Conservation (phyloP, 768 basidiomycete species). For the Russula foetens region DNA sequence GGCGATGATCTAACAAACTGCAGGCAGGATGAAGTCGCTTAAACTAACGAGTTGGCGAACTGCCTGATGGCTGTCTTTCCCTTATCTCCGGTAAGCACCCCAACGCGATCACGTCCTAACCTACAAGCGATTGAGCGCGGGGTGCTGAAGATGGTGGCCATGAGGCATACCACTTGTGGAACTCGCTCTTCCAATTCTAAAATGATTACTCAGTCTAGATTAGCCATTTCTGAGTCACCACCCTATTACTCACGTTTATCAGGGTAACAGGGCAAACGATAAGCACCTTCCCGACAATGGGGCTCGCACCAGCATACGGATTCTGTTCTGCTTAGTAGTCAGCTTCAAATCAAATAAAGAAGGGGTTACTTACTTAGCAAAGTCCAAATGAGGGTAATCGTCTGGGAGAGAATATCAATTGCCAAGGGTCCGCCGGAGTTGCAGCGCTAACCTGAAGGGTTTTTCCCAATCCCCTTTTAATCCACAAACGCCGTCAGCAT, state of each 20-base stretch:
- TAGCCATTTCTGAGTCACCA: not conserved
- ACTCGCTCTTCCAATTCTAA: conserved; percentile 94
- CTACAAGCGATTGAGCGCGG: conserved; percentile 23
- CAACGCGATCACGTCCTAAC: conserved; percentile 48
- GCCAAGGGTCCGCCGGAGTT: not conserved
- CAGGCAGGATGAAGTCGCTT: not conserved
- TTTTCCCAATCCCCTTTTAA: conserved; percentile 90
- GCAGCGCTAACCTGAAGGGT: conserved; percentile 56
- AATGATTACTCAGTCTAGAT: not conserved
- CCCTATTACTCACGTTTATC: conserved; percentile 48
- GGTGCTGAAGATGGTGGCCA: not conserved
- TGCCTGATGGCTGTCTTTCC: conserved; percentile 49
- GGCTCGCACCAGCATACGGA: conserved; percentile 51
- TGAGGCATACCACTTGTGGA: conserved; percentile 76
- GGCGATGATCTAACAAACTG: conserved; percentile 4
- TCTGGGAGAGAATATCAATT: conserved; percentile 38
- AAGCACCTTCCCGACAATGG: conserved; percentile 69
- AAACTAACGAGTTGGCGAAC: conserved; percentile 64
- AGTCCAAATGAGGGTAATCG: conserved; percentile 90
- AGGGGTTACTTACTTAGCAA: conserved; percentile 59
- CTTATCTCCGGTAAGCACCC: conserved; percentile 54
- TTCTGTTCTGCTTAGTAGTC: conserved; percentile 57
- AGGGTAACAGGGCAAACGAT: conserved; percentile 94
- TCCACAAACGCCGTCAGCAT: conserved; percentile 2
- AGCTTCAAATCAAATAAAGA: not conserved